Evolutionary conservation across 495 filamentous ascomycete genomes (phyloP).

Genomic region (Bacidia rubella): DNA sequence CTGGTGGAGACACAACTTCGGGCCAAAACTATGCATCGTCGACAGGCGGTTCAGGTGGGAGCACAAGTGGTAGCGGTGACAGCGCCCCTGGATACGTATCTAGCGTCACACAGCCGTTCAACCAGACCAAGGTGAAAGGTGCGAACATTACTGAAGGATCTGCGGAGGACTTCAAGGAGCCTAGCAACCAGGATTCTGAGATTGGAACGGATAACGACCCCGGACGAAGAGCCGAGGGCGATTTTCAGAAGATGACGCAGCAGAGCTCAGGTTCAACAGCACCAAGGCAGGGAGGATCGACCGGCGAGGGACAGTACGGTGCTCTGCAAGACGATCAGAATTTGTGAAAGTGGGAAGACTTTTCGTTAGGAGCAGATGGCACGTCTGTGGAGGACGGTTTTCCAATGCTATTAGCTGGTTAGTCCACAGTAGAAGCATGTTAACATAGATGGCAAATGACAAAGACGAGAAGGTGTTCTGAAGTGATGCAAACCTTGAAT

Average conservation of each 20-base stretch:
- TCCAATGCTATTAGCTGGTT: too few species aligned
- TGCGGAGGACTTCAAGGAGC: constrained; percentile 33
- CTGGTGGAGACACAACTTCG: constrained; percentile 11
- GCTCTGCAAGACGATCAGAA: constrained; percentile 32
- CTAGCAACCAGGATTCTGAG: constrained; percentile 40
- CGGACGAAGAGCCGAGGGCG: constrained; percentile 37
- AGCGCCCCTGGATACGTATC: constrained; percentile 35
- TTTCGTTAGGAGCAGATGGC: too few species aligned
- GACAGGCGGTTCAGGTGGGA: constrained; percentile 23
- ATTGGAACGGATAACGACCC: constrained; percentile 51
- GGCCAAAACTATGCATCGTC: constrained; percentile 2
- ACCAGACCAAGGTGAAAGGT: constrained; percentile 39
- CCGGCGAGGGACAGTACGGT: constrained; percentile 30
- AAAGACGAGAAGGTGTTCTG: too few species aligned
- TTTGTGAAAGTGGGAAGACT: too few species aligned
- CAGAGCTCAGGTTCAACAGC: constrained; percentile 26
- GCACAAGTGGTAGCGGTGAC: constrained; percentile 21
- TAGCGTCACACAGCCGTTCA: constrained; percentile 21
- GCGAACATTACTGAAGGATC: constrained; percentile 42
- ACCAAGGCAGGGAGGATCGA: constrained; percentile 28
- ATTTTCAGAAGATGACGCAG: constrained; percentile 32
- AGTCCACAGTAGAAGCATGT: too few species aligned
- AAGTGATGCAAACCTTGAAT: too few species aligned
- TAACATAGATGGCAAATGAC: too few species aligned
- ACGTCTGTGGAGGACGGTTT: too few species aligned